Evolutionary conservation across 2,329 filamentous ascomycete species (phyloP).

Genomic region (Aspergillus sp.): DNA sequence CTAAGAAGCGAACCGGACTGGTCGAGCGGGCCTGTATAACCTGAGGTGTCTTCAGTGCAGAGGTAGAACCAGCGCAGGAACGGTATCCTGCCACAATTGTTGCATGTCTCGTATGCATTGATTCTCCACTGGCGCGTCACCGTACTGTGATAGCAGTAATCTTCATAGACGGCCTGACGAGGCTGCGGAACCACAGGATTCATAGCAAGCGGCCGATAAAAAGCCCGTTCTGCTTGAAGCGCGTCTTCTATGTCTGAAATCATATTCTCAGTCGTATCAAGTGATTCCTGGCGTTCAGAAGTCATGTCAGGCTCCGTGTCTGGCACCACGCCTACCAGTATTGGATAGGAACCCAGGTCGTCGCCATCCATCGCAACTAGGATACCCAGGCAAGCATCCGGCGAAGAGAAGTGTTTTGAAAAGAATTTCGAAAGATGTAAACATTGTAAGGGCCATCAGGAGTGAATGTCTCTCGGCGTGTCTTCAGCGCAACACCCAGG

Average conservation of each 20-base stretch:
- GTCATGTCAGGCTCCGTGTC: not conserved
- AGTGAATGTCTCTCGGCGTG: not conserved
- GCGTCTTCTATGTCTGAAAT: not conserved
- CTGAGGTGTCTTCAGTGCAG: constrained; percentile 65
- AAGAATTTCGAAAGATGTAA: not conserved
- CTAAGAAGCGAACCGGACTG: constrained; percentile 30
- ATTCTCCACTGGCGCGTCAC: constrained; percentile 62
- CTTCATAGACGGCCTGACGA: not conserved
- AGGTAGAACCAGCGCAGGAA: constrained; percentile 71
- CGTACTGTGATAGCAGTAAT: constrained; percentile 52
- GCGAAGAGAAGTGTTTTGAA: not conserved
- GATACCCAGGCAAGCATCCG: not conserved
- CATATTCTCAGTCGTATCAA: not conserved
- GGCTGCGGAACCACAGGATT: not conserved
- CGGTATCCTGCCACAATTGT: constrained; percentile 56
- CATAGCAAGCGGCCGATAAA: not conserved
- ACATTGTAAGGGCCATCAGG: not conserved
- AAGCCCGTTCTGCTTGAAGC: too few species aligned
- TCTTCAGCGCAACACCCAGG: not conserved
- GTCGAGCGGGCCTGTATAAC: constrained; percentile 32
- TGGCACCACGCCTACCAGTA: constrained; percentile 5
- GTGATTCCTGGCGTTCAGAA: not conserved
- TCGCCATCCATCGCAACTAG: not conserved
- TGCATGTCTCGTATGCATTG: constrained; percentile 55
- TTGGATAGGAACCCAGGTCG: not conserved